These are phyloP conservation scores for Vitis hybrid DNA, from an alignment of 177 flowering plant species.

Conservation along the genomic window DNA sequence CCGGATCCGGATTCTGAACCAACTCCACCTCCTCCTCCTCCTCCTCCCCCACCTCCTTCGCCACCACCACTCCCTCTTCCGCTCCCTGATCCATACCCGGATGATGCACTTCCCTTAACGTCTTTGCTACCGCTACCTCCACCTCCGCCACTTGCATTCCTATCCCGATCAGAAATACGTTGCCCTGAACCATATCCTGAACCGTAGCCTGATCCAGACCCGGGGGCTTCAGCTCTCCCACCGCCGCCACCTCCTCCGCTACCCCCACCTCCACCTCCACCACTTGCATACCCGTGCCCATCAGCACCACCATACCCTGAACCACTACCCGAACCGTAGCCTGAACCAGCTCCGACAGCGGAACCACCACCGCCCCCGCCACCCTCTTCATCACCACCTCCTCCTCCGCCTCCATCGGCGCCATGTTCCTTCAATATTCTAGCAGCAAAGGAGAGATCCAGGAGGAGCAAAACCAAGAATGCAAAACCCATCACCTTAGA, in stretches of 20 bases:
- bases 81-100: too few species aligned
- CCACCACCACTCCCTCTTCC: too few species aligned
- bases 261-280: slow-evolving; percentile 19
- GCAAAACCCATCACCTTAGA: slow-evolving; percentile 26
- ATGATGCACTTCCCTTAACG: too few species aligned
- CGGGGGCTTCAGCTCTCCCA: too few species aligned
- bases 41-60: too few species aligned
- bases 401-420: slow-evolving; percentile 10
- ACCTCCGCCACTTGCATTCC: too few species aligned
- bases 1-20: too few species aligned
- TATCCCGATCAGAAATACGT: background rate
- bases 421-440: slow-evolving; percentile 6
- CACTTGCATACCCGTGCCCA: slow-evolving; percentile 16
- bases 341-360: slow-evolving; percentile 15
- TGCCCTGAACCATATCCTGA: too few species aligned
- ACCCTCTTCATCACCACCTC: slow-evolving; percentile 24
- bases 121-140: too few species aligned
- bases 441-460: slow-evolving; percentile 32
- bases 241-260: slow-evolving; percentile 8
- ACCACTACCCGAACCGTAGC: slow-evolving; percentile 26
- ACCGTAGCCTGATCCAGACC: too few species aligned
- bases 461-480: slow-evolving; percentile 30
- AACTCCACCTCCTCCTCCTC: too few species aligned
- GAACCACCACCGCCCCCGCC: slow-evolving; percentile 17
- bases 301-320: slow-evolving; percentile 20